Evolutionary conservation across 208 protist species (phyloP).

Genomic region (Zelonia costaricensis): DNA sequence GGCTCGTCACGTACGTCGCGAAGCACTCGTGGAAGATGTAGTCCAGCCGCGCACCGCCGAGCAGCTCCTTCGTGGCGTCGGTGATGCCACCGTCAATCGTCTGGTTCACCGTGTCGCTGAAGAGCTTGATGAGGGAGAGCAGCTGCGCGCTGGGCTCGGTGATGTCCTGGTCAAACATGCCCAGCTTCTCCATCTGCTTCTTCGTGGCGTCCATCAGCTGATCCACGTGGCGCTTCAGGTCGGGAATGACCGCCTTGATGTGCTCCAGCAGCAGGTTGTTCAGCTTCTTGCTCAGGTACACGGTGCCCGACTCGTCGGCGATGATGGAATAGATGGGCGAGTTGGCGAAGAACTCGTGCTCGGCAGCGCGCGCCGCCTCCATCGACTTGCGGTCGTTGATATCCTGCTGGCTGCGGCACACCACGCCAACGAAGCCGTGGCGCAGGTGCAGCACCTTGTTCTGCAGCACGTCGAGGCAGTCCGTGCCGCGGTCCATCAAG

Average conservation of each 20-base stretch:
- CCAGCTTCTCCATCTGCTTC: slow-evolving; percentile 91
- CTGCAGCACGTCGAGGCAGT: slow-evolving; percentile 96
- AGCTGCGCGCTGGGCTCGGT: slow-evolving; percentile 84
- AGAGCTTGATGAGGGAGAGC: slow-evolving; percentile 87
- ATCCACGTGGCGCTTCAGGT: slow-evolving; percentile 92
- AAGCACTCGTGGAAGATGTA: slow-evolving; percentile 97
- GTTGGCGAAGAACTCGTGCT: slow-evolving; percentile 94
- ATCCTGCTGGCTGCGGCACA: slow-evolving; percentile 98
- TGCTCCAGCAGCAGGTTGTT: slow-evolving; percentile 95
- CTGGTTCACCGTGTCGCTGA: slow-evolving; percentile 89
- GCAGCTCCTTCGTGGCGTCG: slow-evolving; percentile 92
- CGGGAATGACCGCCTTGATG: slow-evolving; percentile 94
- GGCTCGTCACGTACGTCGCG: slow-evolving; percentile 79
- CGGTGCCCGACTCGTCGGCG: slow-evolving; percentile 86
- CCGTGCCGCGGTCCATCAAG: slow-evolving; percentile 98
- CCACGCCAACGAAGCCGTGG: slow-evolving; percentile 98
- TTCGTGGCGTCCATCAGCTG: slow-evolving; percentile 83
- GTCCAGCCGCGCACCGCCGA: slow-evolving; percentile 95
- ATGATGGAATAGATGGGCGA: slow-evolving; percentile 93
- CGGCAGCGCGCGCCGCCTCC: slow-evolving; percentile 78
- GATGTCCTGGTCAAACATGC: slow-evolving; percentile 84
- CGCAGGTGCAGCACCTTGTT: slow-evolving; percentile 94
- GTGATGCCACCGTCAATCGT: slow-evolving; percentile 94
- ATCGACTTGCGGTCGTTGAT: slow-evolving; percentile 94
- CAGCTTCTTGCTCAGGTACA: slow-evolving; percentile 90